Evolutionary conservation across 1,284 basidiomycete species (phyloP).

Genomic region (Cutaneotrichosporon sp.): DNA sequence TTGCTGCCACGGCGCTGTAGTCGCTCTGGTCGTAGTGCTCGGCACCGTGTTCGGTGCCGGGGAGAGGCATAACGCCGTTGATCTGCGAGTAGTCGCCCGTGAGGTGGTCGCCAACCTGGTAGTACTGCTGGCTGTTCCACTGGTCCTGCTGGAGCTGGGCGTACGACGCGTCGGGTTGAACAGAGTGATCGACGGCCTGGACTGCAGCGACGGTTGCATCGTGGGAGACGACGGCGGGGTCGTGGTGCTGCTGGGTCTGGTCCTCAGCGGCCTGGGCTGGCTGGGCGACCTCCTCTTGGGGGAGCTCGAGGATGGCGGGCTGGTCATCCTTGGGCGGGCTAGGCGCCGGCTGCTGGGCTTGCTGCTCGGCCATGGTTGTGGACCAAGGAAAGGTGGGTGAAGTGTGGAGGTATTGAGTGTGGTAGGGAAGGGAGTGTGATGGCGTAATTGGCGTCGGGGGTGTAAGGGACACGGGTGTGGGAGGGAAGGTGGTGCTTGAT

Average conservation of each 20-base stretch:
- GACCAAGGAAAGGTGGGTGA: neutral
- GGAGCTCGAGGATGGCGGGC: neutral
- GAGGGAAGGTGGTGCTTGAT: neutral
- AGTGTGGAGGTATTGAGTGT: neutral
- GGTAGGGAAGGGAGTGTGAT: neutral
- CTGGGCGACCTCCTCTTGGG: neutral
- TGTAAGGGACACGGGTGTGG: neutral
- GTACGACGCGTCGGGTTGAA: neutral
- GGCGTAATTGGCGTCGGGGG: neutral
- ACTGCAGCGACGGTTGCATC: conserved; percentile 7
- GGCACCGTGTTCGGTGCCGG: conserved; percentile 9
- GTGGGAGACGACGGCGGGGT: neutral
- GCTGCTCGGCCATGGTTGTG: conserved; percentile 1
- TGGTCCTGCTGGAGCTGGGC: conserved; percentile 5
- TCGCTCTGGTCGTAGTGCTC: conserved; percentile 22
- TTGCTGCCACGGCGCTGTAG: conserved; percentile 22
- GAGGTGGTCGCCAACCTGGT: conserved; percentile 5
- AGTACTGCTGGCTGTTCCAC: conserved; percentile 3
- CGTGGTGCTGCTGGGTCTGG: neutral
- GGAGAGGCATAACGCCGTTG: conserved; percentile 16
- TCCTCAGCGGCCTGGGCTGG: neutral
- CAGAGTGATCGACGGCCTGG: conserved; percentile 1
- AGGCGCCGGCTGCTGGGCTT: neutral
- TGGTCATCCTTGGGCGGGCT: neutral
- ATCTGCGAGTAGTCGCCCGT: conserved; percentile 16